phyloP scores from a whole-genome alignment of 495 filamentous ascomycete species.

The Letharia lupina region DNA sequence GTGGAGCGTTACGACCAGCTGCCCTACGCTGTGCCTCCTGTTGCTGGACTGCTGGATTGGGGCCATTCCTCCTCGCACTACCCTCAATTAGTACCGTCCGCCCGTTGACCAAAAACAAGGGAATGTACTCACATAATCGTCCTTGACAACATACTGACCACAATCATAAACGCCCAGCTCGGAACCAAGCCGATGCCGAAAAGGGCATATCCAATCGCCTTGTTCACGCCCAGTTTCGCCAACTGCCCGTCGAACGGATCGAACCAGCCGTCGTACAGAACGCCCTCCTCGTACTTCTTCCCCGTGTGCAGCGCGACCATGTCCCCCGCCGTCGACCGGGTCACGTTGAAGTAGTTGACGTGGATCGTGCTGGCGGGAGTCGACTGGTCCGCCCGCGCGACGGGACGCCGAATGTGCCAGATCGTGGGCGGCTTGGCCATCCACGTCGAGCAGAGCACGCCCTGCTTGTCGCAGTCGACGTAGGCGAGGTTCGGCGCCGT shows the following conservation, averaged over 20 bases:
- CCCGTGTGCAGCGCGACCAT: slow-evolving; percentile 55
- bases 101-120: neutral
- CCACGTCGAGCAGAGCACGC: slow-evolving; percentile 77
- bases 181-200: slow-evolving; percentile 49
- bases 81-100: neutral
- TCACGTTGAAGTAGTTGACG: slow-evolving; percentile 54
- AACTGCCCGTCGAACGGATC: slow-evolving; percentile 74
- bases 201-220: slow-evolving; percentile 63
- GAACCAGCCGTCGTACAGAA: slow-evolving; percentile 60
- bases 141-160: slow-evolving; percentile 71
- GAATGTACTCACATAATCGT: slow-evolving; percentile 68
- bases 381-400: slow-evolving; percentile 41
- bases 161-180: slow-evolving; percentile 71
- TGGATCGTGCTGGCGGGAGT: slow-evolving; percentile 42
- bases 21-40: slow-evolving; percentile 2
- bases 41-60: neutral
- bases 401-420: slow-evolving; percentile 64
- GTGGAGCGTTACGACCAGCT: neutral
- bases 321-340: slow-evolving; percentile 52
- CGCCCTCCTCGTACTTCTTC: slow-evolving; percentile 47
- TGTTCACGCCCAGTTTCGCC: slow-evolving; percentile 52
- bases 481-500: slow-evolving; percentile 61
- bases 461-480: slow-evolving; percentile 71
- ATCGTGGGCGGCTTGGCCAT: slow-evolving; percentile 59
- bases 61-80: slow-evolving; percentile 4